Evolutionary conservation across 1,284 basidiomycete genomes (phyloP), one percentile per base, ranked within the genome.

Genomic region (Ustilago trichophora): DNA sequence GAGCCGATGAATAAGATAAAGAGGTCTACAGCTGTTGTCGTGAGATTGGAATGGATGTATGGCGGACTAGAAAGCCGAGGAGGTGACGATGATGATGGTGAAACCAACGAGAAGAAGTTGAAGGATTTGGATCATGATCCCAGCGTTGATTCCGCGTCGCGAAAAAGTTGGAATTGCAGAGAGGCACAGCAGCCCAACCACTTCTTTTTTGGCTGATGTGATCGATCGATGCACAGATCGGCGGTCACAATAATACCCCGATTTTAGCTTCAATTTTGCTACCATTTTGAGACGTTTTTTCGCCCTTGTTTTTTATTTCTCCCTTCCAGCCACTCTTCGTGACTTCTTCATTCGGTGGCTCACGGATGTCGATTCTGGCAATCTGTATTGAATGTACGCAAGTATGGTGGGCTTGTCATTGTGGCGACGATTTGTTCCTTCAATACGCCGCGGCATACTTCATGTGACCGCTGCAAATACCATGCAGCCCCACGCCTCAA

Each of bases 181-280:
- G 21, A 46, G 59, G n/a, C n/a, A n/a, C n/a, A n/a, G n/a, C n/a
- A n/a, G n/a, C n/a, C n/a, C n/a, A n/a, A n/a, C n/a, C n/a, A n/a
- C n/a, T n/a, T n/a, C n/a, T n/a, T n/a, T n/a, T n/a, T n/a, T n/a
- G n/a, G n/a, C 21, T 22, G 18, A 37, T 26, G 53, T 63, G 59
- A 63, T 63, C 59, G 59, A 55, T 56, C 48, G 22, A 15, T 1
- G 18, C 19, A 27, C 40, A 5, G 19, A 63, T 63, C 52, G 38
- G 29, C n/a, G 9, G 6, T 6, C 2, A 4, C 2, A 13, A 13
- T n/a, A 16, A 3, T 4, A 6, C 3, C 52, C 59, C 52, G 52
- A 55, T 62, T 18, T 12, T 12, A 5, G 4, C 3, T 13, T 7
- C 11, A 3, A 15, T 54, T 54, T 40, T 18, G 19, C 26, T 8